These are phyloP conservation scores for Backusella westeae DNA, from an alignment of 192 early-diverging fungal genomes.

Conservation along the genomic window DNA sequence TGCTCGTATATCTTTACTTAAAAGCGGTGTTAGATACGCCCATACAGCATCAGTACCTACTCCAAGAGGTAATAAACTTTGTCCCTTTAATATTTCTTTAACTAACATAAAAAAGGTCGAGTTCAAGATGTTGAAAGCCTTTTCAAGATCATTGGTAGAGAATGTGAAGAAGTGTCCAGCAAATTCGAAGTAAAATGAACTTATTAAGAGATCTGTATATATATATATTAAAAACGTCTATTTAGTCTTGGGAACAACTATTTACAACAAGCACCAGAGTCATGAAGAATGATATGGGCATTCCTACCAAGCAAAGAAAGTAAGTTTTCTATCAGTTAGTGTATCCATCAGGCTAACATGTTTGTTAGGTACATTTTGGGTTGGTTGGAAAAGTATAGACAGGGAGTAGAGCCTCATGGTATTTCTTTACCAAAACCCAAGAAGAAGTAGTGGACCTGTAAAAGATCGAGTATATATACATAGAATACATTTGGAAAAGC, in stretches of 20 bases:
- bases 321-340: not conserved
- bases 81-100: no score
- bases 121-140: slow-evolving; percentile 8
- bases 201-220: no score
- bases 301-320: slow-evolving; percentile 10
- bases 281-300: slow-evolving; percentile 8
- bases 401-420: not conserved
- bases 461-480: not conserved
- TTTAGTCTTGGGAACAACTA: not conserved
- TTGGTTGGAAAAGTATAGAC: slow-evolving; percentile 1
- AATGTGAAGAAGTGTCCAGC: not conserved
- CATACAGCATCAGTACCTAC: no score
- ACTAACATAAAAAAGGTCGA: not conserved
- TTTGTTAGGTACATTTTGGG: slow-evolving; percentile 7
- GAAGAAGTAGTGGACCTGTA: slow-evolving; percentile 3
- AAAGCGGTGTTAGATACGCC: no score
- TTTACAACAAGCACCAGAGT: not conserved
- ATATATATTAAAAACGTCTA: no score
- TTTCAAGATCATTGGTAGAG: slow-evolving; percentile 8
- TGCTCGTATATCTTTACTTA: no score
- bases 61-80: no score
- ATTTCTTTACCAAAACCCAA: slow-evolving; percentile 10
- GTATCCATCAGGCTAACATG: not conserved
- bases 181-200: slow-evolving; percentile 1
- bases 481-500: no score